Evolutionary conservation across 257 asterid genomes (phyloP).

Genomic region (Ehretia macrophylla): DNA sequence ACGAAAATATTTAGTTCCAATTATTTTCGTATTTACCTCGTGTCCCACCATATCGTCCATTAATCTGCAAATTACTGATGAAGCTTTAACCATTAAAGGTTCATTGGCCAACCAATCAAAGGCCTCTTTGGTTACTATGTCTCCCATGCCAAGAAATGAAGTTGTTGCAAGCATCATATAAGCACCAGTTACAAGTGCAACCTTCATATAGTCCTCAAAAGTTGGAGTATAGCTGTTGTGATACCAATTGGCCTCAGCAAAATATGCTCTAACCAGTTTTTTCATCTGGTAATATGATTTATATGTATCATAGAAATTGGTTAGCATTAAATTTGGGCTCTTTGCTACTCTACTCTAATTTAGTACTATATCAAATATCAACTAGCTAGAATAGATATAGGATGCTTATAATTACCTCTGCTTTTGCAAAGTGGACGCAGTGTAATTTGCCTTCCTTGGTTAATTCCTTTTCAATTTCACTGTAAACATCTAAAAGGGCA

Average conservation of each 20-base stretch:
- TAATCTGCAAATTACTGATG: conserved; percentile 23
- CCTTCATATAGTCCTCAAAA: conserved; percentile 29
- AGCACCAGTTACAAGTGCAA: conserved; percentile 2
- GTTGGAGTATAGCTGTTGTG: conserved; percentile 8
- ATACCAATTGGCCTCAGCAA: conserved; percentile 27
- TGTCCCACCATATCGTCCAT: conserved; percentile 26
- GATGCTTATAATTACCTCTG: too few species aligned
- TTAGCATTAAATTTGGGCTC: too few species aligned
- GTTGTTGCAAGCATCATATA: conserved; percentile 11
- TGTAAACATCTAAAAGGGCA: conserved; percentile 9
- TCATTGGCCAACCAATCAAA: conserved; percentile 28
- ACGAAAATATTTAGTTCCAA: background rate
- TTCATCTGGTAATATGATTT: conserved; percentile 17
- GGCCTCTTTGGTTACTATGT: conserved; percentile 1
- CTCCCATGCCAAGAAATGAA: conserved; percentile 24
- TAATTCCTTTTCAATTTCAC: conserved; percentile 18
- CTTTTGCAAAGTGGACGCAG: conserved; percentile 6
- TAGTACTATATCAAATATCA: too few species aligned
- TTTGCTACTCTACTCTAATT: too few species aligned
- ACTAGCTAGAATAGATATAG: too few species aligned
- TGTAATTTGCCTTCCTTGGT: conserved; percentile 2
- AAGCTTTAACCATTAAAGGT: conserved; percentile 20
- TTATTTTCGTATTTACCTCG: conserved; percentile 14
- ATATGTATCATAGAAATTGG: too few species aligned
- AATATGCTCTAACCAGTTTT: conserved; percentile 17